phyloP scores from a whole-genome alignment of 306 rosid genomes.

The Alnus glutinosa region DNA sequence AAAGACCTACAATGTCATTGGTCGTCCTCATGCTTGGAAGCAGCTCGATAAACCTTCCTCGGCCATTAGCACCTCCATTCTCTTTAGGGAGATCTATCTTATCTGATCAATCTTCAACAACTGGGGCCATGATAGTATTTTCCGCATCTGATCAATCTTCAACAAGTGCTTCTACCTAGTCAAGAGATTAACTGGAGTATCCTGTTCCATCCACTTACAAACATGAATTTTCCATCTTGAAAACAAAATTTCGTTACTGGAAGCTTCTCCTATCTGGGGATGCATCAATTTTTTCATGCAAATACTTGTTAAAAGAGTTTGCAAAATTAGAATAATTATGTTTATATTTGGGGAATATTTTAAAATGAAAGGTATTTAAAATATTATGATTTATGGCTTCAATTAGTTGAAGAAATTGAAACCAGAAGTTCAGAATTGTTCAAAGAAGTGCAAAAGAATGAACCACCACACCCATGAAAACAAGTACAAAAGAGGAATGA shows the following conservation, averaged over 20 bases:
- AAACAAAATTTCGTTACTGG: background rate
- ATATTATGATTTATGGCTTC: no score
- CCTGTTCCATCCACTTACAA: background rate
- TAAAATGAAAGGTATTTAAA: no score
- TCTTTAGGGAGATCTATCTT: background rate
- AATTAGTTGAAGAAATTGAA: no score
- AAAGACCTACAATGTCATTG: constrained; percentile 23
- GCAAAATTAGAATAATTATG: no score
- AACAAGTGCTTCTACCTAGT: background rate
- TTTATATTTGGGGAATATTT: no score
- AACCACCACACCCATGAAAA: no score
- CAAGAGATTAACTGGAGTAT: background rate
- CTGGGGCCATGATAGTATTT: background rate
- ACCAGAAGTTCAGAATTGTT: no score
- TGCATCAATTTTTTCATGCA: background rate
- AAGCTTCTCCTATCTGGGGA: background rate
- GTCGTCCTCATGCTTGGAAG: constrained; percentile 25
- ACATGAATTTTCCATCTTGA: background rate
- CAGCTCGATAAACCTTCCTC: constrained; percentile 14
- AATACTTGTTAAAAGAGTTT: no score
- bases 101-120: background rate
- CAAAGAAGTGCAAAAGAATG: no score
- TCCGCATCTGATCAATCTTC: background rate
- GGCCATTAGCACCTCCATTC: constrained; percentile 16
- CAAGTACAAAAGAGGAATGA: no score